Evolutionary conservation across 176 grass and related monocot species (phyloP).

Genomic region (Triticum monococcum): DNA sequence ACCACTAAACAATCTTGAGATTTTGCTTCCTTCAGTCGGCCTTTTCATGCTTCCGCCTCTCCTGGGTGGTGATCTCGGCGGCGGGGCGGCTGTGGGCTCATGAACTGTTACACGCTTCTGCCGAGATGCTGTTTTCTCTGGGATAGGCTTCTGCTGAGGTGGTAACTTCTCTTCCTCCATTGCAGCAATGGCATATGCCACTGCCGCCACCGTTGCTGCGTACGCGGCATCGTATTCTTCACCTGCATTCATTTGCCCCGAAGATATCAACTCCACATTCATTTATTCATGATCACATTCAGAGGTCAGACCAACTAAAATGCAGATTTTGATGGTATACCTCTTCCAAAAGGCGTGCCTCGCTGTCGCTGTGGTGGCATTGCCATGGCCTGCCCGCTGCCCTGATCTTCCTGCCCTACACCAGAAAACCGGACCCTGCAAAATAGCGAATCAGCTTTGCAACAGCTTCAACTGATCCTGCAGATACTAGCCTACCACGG

Average conservation of each 20-base stretch:
- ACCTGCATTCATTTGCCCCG: background rate
- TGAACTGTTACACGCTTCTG: slow-evolving; percentile 1
- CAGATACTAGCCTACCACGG: too few relatives aligned
- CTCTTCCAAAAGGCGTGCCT: slow-evolving; percentile 22
- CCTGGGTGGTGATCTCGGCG: background rate
- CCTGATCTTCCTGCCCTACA: slow-evolving; percentile 14
- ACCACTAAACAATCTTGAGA: slow-evolving; percentile 48
- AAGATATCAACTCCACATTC: background rate
- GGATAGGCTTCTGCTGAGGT: background rate
- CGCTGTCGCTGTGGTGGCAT: slow-evolving; percentile 14
- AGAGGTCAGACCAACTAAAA: background rate
- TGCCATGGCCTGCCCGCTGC: background rate
- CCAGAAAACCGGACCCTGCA: slow-evolving; percentile 41
- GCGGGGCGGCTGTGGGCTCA: background rate
- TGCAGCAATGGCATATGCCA: slow-evolving; percentile 55
- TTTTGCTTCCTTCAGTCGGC: slow-evolving; percentile 39
- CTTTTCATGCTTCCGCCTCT: slow-evolving; percentile 48
- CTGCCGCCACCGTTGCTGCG: slow-evolving; percentile 54
- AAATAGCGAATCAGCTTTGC: background rate
- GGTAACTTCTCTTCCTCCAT: slow-evolving; percentile 40
- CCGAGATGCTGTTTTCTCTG: slow-evolving; percentile 10
- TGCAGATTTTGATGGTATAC: background rate
- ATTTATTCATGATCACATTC: background rate
- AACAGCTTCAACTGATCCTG: background rate
- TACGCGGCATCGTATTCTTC: slow-evolving; percentile 42